Conservation (phyloP, 75 land plant species). For the Picea glauca region DNA sequence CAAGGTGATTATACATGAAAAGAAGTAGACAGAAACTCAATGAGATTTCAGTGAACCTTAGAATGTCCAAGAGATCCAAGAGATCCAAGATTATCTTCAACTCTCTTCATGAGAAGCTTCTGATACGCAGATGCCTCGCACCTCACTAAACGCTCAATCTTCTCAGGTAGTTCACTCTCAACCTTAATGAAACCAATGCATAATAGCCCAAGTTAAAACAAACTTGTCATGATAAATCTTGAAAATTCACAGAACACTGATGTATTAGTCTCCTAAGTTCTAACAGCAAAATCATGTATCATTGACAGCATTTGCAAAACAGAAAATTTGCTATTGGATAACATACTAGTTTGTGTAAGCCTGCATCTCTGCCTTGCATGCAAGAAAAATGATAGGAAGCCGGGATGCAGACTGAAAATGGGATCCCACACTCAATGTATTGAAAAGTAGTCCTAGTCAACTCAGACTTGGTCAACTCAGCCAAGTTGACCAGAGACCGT, state of each 20-base stretch:
- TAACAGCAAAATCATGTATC: background rate
- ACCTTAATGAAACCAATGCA: constrained; percentile 45
- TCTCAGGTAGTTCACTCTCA: constrained; percentile 97
- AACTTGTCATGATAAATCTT: constrained; percentile 9
- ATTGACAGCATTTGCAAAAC: background rate
- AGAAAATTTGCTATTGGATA: background rate
- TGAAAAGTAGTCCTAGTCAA: no score
- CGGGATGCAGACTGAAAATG: background rate
- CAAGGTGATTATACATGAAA: background rate
- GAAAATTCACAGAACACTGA: background rate
- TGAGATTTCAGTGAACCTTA: constrained; percentile 42
- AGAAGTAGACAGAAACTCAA: background rate
- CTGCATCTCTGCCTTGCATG: background rate
- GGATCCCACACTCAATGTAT: background rate
- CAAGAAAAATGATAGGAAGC: background rate
- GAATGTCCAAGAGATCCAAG: constrained; percentile 72
- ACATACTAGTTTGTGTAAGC: background rate
- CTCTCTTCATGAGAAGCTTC: constrained; percentile 95
- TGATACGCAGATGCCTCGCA: constrained; percentile 99
- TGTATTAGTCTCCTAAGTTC: background rate
- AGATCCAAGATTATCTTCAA: constrained; percentile 93
- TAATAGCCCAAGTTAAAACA: background rate
- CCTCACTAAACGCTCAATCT: constrained; percentile 92
- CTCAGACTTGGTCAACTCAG: no score
- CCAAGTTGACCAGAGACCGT: no score